Base-by-base conservation (phyloP, 1,139 yeast genomes). In the Kodamaea derodonti region DNA sequence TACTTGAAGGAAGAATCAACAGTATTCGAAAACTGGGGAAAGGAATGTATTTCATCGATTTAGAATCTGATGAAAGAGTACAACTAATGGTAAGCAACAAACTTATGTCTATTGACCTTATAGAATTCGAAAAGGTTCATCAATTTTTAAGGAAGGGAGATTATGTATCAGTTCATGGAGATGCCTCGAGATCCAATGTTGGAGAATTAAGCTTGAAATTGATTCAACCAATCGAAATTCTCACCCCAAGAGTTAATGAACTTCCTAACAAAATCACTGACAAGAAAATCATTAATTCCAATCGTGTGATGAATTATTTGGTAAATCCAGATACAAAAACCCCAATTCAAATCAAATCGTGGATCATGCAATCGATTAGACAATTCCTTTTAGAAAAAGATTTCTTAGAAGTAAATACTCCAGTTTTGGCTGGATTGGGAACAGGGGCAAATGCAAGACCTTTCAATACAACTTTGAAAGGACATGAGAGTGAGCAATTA, bases 371-470 rank as follows among this genome's bases (percentile, higher is more conserved):
- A 20, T 55, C 71, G 3, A 65, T 90, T 4, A 62, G 97, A 17
- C 47, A 53, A 3, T 88, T 76, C 49, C 69, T 90, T 24, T 63
- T 68, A 14, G 46, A 54, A 0, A 59, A 65, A n/a, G 76, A 65
- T 1, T 94, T 88, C 47, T 46, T 85, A 14, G 97, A 88, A 52
- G 95, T 92, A 0, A 84, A 81, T 37, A 92, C 98, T 0, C 98
- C 98, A 0, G 75, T 87, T 1, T 57, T 92, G 12, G 77, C 88
- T 1, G 72, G 75, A 17, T 60, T 73, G 29, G 72, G 88, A 1
- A 86, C 94, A 5, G 97, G 97, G 2, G 97, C 98, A 1, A 79
- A 81, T 47, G 97, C 97, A 0, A 73, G 74, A 15, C 95, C 97
- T 0, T 92, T 92, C 47, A 50, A 52, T 1, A 86, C 97, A 0